Evolutionary conservation across 441 rosid genomes (phyloP).

Genomic region (Jatropha multifida): DNA sequence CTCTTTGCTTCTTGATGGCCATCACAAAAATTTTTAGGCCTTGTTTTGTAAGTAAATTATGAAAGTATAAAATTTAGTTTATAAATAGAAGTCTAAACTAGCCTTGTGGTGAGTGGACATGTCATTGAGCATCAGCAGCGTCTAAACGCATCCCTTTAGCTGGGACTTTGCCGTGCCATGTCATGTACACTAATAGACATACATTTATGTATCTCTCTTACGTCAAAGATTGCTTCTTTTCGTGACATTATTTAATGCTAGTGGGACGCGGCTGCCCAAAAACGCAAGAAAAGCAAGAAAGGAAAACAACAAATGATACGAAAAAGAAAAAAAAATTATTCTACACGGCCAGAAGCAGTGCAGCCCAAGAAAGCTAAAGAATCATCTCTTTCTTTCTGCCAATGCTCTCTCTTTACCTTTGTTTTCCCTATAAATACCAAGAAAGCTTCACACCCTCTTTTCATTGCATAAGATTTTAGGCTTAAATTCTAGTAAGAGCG

Average conservation of each 20-base stretch:
- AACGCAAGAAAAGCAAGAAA: conserved; percentile 2
- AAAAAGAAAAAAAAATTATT: background rate
- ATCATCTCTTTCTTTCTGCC: background rate
- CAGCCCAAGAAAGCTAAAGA: background rate
- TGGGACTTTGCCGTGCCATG: background rate
- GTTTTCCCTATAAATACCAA: conserved; percentile 14
- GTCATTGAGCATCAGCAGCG: background rate
- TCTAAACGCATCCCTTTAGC: background rate
- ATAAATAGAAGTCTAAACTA: too few relatives aligned
- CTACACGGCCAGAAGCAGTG: conserved; percentile 4
- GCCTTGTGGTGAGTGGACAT: too few relatives aligned
- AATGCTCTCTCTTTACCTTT: background rate
- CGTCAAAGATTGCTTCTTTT: background rate
- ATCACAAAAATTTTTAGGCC: too few relatives aligned
- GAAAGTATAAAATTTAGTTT: too few relatives aligned
- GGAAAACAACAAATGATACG: background rate
- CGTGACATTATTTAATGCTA: background rate
- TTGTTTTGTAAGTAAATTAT: too few relatives aligned
- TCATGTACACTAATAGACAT: too few relatives aligned
- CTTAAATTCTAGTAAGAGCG: too few relatives aligned
- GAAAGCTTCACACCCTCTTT: background rate
- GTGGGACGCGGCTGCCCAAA: conserved; percentile 18
- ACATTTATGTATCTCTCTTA: background rate
- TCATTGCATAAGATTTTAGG: too few relatives aligned
- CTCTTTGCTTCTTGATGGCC: too few relatives aligned